Base-by-base conservation (phyloP, 1,284 basidiomycete genomes). In the Somion occarium region DNA sequence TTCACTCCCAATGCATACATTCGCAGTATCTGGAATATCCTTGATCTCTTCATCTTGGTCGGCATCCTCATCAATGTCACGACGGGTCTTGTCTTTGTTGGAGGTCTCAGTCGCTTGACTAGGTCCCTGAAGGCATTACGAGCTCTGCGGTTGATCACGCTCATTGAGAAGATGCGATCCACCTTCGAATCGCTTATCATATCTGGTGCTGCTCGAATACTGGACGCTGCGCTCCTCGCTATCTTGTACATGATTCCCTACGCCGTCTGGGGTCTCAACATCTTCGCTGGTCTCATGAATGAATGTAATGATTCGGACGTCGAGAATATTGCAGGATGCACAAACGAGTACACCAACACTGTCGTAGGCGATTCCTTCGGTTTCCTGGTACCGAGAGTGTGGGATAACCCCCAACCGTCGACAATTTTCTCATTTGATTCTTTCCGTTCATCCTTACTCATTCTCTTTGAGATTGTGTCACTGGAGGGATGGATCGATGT, bases 401-500 rank as follows among this genome's bases (percentile, higher is more conserved):
- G 96, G 96, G 78, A 83, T 50, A 91, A 95, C 62, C 94, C 96
- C 7, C 78, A 78, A 2, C 85, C 85, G 12, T 89, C 89, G 11
- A 94, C 91, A 3, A 79, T 79, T 2, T 98, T 95, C 73, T 89
- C 88, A 0, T 99, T 98, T 62, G 96, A 99, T 68, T 84, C 78
- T 18, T 98, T 99, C 71, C 78, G 83, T 11, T 74, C 85, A 3
- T 89, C 92, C 0, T 74, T 98, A 44, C 78, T 98, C 47, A 98
- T 98, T 61, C 76, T 98, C 2, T 98, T 98, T 63, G 96, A 99
- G 70, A 96, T 97, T 62, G 92, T 98, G 37, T 97, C 93, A 0
- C 73, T 98, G 44, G 91, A 98, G 69, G 96, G 96, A 2, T 98
- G 96, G 96, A 83, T 91, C 34, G 90, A 96, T 64, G 95, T 96